Percentiles rank a stretch among this genome's conserved stretches.
Conservation (phyloP, 139 green algal genomes). For the Eudorina sp. region DNA sequence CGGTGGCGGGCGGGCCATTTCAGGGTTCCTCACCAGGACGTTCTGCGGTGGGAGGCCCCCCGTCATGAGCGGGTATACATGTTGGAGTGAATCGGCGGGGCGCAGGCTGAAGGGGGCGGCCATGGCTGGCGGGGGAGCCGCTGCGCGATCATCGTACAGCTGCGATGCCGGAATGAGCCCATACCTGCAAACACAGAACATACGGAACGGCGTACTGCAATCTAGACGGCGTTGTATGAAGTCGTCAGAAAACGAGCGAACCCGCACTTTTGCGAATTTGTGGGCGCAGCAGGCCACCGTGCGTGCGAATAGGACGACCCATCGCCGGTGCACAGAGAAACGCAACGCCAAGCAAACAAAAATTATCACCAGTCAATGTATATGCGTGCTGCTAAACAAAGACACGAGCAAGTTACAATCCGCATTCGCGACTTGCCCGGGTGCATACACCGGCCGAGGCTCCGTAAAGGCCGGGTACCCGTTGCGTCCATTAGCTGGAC, state of each 20-base stretch:
- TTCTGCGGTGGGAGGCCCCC: slow-evolving; percentile 7
- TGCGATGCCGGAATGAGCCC: slow-evolving; percentile 44
- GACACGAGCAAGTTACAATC: not conserved
- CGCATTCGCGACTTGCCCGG: slow-evolving; percentile 54
- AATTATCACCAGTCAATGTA: no score
- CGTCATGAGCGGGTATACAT: slow-evolving; percentile 43
- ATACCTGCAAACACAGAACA: no score
- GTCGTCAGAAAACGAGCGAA: no score
- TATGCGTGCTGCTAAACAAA: not conserved
- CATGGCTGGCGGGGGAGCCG: slow-evolving; percentile 9
- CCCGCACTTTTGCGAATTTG: no score
- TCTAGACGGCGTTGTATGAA: no score
- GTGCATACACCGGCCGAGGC: slow-evolving; percentile 66
- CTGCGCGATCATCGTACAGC: slow-evolving; percentile 40
- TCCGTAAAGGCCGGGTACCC: slow-evolving; percentile 47
- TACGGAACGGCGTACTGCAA: no score
- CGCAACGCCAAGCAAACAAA: no score
- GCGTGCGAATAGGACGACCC: no score
- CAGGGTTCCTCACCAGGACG: slow-evolving; percentile 43
- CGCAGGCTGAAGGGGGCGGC: slow-evolving; percentile 33
- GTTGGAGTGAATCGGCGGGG: slow-evolving; percentile 17
- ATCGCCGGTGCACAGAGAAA: no score
- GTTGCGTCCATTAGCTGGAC: slow-evolving; percentile 40
- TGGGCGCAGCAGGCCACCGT: no score
- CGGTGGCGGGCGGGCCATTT: no score